These are phyloP conservation scores for Sclerotinia trifoliorum DNA, from an alignment of 2,329 filamentous ascomycete genomes.

Conservation along the genomic window DNA sequence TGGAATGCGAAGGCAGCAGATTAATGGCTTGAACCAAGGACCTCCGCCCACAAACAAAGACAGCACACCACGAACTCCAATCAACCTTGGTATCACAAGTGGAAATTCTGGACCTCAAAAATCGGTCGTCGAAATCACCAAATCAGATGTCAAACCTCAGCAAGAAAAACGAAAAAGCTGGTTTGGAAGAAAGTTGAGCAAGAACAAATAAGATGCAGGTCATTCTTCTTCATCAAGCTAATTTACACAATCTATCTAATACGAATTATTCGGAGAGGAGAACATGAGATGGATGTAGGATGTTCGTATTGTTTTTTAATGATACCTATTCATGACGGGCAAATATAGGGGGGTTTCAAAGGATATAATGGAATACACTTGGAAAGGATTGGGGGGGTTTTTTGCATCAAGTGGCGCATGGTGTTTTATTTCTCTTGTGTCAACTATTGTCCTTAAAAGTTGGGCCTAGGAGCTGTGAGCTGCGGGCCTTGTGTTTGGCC, in stretches of 20 bases:
- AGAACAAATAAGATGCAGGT: conserved; percentile 41
- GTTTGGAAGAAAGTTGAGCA: conserved; percentile 82
- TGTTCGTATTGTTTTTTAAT: conserved; percentile 23
- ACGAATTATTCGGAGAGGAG: conserved; percentile 25
- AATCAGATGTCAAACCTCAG: conserved; percentile 16
- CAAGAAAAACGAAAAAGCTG: conserved; percentile 83
- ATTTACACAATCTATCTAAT: conserved; percentile 12
- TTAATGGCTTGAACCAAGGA: conserved; percentile 30
- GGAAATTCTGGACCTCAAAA: conserved; percentile 26
- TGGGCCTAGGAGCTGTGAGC: conserved; percentile 5
- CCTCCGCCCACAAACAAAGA: conserved; percentile 34
- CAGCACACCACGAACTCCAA: conserved; percentile 31
- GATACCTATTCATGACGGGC: conserved; percentile 25
- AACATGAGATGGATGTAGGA: conserved; percentile 16
- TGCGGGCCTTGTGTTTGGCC: conserved; percentile 8
- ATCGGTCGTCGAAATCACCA: conserved; percentile 2
- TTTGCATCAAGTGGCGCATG: conserved; percentile 31
- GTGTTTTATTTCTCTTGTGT: conserved; percentile 19
- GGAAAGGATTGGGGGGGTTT: conserved; percentile 27
- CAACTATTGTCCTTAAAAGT: conserved; percentile 1
- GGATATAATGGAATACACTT: conserved; percentile 25
- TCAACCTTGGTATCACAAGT: conserved; percentile 35
- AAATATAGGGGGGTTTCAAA: conserved; percentile 18
- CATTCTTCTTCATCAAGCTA: background rate
- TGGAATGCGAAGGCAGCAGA: conserved; percentile 27